These are phyloP conservation scores for Russula sp. DNA, from an alignment of 768 basidiomycete species.

Conservation along the genomic window DNA sequence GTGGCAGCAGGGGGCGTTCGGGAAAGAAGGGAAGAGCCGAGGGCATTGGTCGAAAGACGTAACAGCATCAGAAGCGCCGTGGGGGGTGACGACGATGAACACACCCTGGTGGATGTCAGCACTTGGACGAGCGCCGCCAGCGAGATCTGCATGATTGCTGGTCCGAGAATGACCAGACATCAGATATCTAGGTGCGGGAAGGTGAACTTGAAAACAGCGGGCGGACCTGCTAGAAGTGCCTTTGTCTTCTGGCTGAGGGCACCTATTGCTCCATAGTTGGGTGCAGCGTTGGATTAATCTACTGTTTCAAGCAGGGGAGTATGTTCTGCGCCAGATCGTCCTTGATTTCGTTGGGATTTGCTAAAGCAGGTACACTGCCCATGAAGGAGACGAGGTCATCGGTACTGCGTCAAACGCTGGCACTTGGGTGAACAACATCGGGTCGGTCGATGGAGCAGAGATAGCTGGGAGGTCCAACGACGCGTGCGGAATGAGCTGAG, in stretches of 20 bases:
- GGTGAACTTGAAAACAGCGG: conserved; percentile 45
- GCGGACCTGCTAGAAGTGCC: conserved; percentile 41
- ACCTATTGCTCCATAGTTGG: conserved; percentile 26
- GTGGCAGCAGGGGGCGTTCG: conserved; percentile 36
- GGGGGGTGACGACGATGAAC: conserved; percentile 28
- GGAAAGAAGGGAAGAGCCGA: conserved; percentile 44
- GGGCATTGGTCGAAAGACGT: conserved; percentile 63
- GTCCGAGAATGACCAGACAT: conserved; percentile 70
- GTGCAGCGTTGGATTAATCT: conserved; percentile 21
- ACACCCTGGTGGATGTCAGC: conserved; percentile 28
- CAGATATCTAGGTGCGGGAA: conserved; percentile 85
- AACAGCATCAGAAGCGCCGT: conserved; percentile 61
- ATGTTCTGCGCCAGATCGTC: conserved; percentile 43
- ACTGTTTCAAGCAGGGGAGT: conserved; percentile 58
- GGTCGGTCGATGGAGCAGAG: conserved; percentile 57
- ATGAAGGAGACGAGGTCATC: conserved; percentile 60
- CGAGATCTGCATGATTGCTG: conserved; percentile 33
- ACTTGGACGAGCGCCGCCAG: conserved; percentile 43
- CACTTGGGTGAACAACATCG: conserved; percentile 70
- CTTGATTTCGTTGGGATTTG: conserved; percentile 39
- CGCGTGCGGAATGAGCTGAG: conserved; percentile 72
- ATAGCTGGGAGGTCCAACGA: conserved; percentile 53
- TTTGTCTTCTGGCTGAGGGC: conserved; percentile 38
- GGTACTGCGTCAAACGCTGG: conserved; percentile 58
- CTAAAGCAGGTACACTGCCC: conserved; percentile 38